phyloP scores from a whole-genome alignment of 371 early-diverging fungal species.

The Actinomortierella wolfii region DNA sequence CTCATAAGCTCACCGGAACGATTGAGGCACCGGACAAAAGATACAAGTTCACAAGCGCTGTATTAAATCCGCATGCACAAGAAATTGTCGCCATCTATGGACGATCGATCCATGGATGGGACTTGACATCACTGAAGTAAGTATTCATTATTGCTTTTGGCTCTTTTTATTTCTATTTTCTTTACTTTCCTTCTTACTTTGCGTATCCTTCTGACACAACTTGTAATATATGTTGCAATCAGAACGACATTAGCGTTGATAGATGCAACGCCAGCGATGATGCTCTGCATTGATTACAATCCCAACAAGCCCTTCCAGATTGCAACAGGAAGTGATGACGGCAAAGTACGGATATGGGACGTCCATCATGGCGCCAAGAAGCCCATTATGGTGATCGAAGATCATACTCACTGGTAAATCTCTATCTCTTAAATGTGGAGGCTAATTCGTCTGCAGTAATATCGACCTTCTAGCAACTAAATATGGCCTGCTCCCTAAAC shows the following conservation, averaged over 20 bases:
- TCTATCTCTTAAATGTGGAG: neutral
- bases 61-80: conserved; percentile 76
- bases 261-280: conserved; percentile 67
- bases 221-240: neutral
- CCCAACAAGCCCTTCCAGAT: conserved; percentile 82
- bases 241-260: conserved; percentile 50
- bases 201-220: neutral
- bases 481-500: neutral
- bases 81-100: conserved; percentile 66
- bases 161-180: neutral
- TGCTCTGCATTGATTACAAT: conserved; percentile 84
- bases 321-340: conserved; percentile 87
- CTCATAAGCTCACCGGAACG: conserved; percentile 23
- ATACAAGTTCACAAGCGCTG: conserved; percentile 57
- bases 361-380: conserved; percentile 53
- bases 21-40: conserved; percentile 26
- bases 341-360: conserved; percentile 86
- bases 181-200: neutral
- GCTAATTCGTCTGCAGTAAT: neutral
- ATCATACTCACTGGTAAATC: conserved; percentile 86
- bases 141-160: conserved; percentile 21
- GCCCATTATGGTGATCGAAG: conserved; percentile 64
- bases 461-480: neutral
- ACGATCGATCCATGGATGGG: conserved; percentile 70
- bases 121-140: conserved; percentile 60